Evolutionary conservation across 1,284 basidiomycete genomes (phyloP).

Genomic region (Boletellus deceptivus): DNA sequence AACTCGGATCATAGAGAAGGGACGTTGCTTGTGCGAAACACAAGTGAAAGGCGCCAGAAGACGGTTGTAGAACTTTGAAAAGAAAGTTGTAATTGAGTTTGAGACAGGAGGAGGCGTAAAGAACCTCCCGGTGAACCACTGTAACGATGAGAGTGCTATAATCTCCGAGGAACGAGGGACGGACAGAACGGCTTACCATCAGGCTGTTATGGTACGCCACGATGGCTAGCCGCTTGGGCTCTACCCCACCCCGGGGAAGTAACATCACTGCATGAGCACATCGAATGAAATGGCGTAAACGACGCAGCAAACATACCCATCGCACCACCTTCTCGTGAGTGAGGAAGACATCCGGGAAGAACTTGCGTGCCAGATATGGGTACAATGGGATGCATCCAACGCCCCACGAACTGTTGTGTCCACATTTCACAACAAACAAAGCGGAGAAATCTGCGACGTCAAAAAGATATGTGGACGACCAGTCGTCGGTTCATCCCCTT

Average conservation of each 20-base stretch:
- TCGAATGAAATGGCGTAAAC: constrained; percentile 28
- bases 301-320: constrained; percentile 24
- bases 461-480: constrained; percentile 22
- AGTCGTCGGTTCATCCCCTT: constrained; percentile 5
- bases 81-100: constrained; percentile 8
- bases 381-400: constrained; percentile 20
- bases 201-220: constrained; percentile 7
- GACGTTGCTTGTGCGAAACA: background rate
- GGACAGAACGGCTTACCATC: constrained; percentile 15
- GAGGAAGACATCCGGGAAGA: constrained; percentile 21
- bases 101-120: constrained; percentile 8
- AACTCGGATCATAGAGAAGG: constrained; percentile 14
- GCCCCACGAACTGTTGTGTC: constrained; percentile 16
- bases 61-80: constrained; percentile 1
- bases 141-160: constrained; percentile 15
- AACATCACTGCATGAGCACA: constrained; percentile 11
- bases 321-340: constrained; percentile 19
- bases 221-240: constrained; percentile 8
- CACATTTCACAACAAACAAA: constrained; percentile 37
- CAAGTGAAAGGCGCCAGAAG: constrained; percentile 17
- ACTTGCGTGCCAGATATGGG: constrained; percentile 15
- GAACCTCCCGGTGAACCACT: constrained; percentile 12
- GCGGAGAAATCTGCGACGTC: constrained; percentile 20
- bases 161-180: constrained; percentile 32
- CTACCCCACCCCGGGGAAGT: constrained; percentile 15